Evolutionary conservation across 2,329 filamentous ascomycete species (phyloP).

Genomic region (Dactylellina haptotyla): DNA sequence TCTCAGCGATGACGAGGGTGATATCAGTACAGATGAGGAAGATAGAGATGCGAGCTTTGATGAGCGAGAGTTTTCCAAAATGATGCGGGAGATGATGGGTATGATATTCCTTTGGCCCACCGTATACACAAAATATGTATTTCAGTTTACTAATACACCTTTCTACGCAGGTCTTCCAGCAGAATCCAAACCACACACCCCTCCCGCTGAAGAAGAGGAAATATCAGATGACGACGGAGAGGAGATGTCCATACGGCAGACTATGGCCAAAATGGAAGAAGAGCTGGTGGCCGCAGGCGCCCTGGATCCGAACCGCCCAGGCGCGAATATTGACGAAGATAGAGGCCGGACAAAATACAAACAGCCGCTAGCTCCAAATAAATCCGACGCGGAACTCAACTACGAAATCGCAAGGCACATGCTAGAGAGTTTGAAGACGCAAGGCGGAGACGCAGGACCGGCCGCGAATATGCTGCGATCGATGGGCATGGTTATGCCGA

Average conservation of each 20-base stretch:
- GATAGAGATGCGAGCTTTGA: conserved; percentile 74
- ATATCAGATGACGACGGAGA: conserved; percentile 64
- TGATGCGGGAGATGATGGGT: conserved; percentile 95
- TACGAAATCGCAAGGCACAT: conserved; percentile 90
- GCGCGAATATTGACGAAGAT: conserved; percentile 49
- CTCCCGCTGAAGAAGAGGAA: conserved; percentile 55
- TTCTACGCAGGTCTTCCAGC: conserved; percentile 39
- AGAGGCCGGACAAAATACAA: conserved; percentile 64
- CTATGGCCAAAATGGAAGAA: conserved; percentile 76
- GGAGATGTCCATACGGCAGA: conserved; percentile 71
- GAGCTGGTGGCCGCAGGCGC: conserved; percentile 77
- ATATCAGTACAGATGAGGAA: conserved; percentile 68
- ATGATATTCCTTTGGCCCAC: too few species aligned
- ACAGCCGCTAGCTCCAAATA: conserved; percentile 62
- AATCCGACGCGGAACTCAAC: conserved; percentile 71
- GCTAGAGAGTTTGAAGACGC: conserved; percentile 89
- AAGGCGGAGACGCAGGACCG: conserved; percentile 85
- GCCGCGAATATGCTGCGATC: conserved; percentile 86
- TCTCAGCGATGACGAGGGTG: conserved; percentile 64
- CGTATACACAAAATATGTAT: too few species aligned
- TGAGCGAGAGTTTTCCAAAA: conserved; percentile 81
- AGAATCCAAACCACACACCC: conserved; percentile 46
- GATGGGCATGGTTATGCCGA: conserved; percentile 83
- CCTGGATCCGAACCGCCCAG: conserved; percentile 62
- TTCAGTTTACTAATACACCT: conserved; percentile 6